Conservation (phyloP, 2,329 filamentous ascomycete species). For the Alternaria longipes region DNA sequence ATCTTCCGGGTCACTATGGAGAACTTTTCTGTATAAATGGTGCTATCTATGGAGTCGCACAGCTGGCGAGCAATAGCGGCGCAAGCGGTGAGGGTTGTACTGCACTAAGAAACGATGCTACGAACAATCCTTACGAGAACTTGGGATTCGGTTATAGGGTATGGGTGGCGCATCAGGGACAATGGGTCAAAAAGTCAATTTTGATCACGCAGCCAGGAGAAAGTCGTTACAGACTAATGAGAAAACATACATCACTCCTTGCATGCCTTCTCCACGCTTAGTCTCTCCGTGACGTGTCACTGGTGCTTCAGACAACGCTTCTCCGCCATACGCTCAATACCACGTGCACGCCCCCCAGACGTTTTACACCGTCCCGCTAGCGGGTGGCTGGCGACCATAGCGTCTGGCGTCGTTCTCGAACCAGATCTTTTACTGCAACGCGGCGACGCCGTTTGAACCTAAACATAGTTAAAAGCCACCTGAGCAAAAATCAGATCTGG, state of each 20-base stretch:
- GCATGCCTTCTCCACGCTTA: neutral
- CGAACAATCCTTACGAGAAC: constrained; percentile 10
- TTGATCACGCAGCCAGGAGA: constrained; percentile 9
- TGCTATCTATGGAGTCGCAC: neutral
- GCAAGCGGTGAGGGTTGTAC: neutral
- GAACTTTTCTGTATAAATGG: constrained; percentile 1
- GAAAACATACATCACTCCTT: neutral
- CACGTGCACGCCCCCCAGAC: neutral
- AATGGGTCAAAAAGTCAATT: constrained; percentile 12
- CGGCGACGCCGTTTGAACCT: constrained; percentile 2
- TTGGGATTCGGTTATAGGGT: constrained; percentile 2
- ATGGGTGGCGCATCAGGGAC: constrained; percentile 12
- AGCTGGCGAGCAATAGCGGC: neutral
- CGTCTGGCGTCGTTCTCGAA: constrained; percentile 2
- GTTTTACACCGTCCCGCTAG: neutral
- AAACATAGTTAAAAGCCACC: neutral
- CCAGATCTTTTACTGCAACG: neutral
- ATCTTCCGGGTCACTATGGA: neutral
- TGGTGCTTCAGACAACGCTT: neutral
- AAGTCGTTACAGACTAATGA: constrained; percentile 10
- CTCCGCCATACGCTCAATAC: neutral
- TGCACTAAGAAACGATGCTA: constrained; percentile 7
- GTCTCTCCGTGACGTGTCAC: neutral
- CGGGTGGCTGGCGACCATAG: neutral
- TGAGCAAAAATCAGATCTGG: neutral